Base-by-base conservation (phyloP, 176 grass and related monocot species). In the Puccinellia tenuiflora region DNA sequence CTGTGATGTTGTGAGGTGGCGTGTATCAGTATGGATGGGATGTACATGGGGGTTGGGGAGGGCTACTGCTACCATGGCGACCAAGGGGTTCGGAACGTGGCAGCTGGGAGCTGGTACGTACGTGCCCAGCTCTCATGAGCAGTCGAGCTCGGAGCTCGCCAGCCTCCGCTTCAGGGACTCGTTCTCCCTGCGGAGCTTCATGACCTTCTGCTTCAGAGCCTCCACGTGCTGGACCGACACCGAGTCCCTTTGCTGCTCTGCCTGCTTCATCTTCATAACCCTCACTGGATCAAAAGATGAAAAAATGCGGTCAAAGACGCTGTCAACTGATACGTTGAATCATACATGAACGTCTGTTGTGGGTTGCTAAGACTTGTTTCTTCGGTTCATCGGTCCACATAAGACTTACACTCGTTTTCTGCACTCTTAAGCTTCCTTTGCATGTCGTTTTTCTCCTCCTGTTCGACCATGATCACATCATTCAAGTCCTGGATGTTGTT, bases 171-270 rank as follows among this genome's bases (percentile, higher is more conserved):
- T 98, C 24, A 94, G 76, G 34, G 90, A 94, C 61, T 94, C 95
- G 17, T 98, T 94, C 75, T 94, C 95, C 85, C 94, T 93, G 30
- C 88, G 83, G 24, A 98, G 86, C 77, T 90, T 98, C 95, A 98
- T 98, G 2, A 91, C 90, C 82, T 92, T 98, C 81, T 98, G 92
- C 85, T 98, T 98, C 84, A 94, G 83, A 55, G 86, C 75, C 26
- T 98, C 92, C 37, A 93, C 92, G 25, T 94, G 92, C 82, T 88
- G 90, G 64, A 91, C 55, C 2, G 88, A 90, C 31, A 98, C 71
- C 1, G 84, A 89, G 79, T 93, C 90, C 56, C 90, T 88, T 45
- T 91, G 95, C 91, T 93, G 95, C 70, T 98, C 88, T 9, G 81
- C 79, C 81, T 93, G 95, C 64, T 91, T 91, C 79, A 77, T 88